phyloP scores from a whole-genome alignment of 495 filamentous ascomycete genomes.

The Immersiella caudata region DNA sequence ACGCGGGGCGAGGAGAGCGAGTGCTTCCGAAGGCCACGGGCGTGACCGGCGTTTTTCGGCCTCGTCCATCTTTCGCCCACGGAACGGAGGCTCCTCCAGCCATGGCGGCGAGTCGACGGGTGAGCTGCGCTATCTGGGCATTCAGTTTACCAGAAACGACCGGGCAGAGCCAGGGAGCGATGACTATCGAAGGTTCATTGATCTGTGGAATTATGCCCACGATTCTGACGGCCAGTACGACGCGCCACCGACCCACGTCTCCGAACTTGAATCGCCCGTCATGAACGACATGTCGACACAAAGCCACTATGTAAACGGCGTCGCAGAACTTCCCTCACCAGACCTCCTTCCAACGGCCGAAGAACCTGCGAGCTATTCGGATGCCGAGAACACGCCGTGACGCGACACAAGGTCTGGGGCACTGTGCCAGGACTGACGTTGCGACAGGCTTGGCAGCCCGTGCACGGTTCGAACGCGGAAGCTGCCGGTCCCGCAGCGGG shows the following conservation, averaged over 20 bases:
- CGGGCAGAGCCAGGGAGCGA: constrained; percentile 28
- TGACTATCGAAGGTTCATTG: constrained; percentile 38
- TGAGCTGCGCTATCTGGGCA: constrained; percentile 39
- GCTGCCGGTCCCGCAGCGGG: background rate
- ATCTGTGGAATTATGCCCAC: constrained; percentile 36
- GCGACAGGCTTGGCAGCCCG: background rate
- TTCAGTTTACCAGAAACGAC: constrained; percentile 39
- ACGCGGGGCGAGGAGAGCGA: constrained; percentile 35
- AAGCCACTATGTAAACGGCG: constrained; percentile 30
- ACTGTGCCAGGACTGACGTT: background rate
- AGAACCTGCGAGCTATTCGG: constrained; percentile 25
- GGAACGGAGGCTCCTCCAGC: background rate
- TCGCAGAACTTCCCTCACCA: constrained; percentile 30
- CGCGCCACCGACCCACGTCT: constrained; percentile 31
- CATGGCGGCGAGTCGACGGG: constrained; percentile 16
- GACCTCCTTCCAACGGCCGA: constrained; percentile 28
- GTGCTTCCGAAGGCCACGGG: constrained; percentile 27
- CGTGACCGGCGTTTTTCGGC: constrained; percentile 35
- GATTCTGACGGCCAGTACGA: constrained; percentile 34
- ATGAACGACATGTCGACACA: constrained; percentile 6
- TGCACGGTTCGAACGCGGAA: background rate
- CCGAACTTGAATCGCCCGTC: constrained; percentile 35
- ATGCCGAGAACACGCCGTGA: constrained; percentile 27
- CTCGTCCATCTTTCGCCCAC: constrained; percentile 33
- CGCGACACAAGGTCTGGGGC: no score